Evolutionary conservation across 2,329 filamentous ascomycete species (phyloP).

Genomic region (Chaetothyriales sp.): DNA sequence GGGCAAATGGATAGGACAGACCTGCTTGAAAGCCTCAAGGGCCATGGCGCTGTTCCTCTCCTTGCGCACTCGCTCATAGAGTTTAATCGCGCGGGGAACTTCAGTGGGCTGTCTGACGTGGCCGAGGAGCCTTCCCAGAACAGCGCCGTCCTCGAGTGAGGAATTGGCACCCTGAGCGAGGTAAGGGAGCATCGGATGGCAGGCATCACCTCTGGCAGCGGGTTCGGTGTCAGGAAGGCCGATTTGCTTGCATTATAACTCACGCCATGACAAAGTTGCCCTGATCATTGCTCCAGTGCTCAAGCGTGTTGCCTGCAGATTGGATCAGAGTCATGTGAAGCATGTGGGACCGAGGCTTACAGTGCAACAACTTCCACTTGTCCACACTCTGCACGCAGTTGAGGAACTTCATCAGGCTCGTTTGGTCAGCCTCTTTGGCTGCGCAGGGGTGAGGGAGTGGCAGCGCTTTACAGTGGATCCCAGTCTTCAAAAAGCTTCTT

Average conservation of each 20-base stretch:
- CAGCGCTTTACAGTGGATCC: constrained; percentile 17
- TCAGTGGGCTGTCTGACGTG: constrained; percentile 15
- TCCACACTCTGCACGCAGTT: constrained; percentile 14
- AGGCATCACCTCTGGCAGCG: constrained; percentile 25
- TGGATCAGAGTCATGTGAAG: neutral
- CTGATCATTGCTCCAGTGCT: constrained; percentile 8
- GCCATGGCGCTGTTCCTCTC: constrained; percentile 25
- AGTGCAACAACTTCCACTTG: constrained; percentile 35
- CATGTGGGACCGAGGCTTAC: neutral
- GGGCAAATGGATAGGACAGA: too few relatives aligned
- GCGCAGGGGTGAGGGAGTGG: constrained; percentile 4
- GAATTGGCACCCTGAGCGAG: constrained; percentile 22
- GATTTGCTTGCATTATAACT: constrained; percentile 8
- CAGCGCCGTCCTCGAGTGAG: constrained; percentile 21
- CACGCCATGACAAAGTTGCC: constrained; percentile 23
- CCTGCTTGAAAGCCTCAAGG: constrained; percentile 21
- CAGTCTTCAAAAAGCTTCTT: constrained; percentile 19
- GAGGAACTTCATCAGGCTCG: constrained; percentile 16
- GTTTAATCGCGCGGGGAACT: constrained; percentile 20
- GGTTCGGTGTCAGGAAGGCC: neutral
- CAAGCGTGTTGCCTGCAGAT: constrained; percentile 21
- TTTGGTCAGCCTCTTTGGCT: too few relatives aligned
- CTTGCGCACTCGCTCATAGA: constrained; percentile 26
- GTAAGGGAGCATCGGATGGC: constrained; percentile 32
- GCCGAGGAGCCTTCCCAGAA: constrained; percentile 27